A percentile compares a stretch with the other conserved stretches of the same genome.
Evolutionary conservation across 2,329 filamentous ascomycete genomes (phyloP).

Genomic region (Aspergillus aculeatinus): DNA sequence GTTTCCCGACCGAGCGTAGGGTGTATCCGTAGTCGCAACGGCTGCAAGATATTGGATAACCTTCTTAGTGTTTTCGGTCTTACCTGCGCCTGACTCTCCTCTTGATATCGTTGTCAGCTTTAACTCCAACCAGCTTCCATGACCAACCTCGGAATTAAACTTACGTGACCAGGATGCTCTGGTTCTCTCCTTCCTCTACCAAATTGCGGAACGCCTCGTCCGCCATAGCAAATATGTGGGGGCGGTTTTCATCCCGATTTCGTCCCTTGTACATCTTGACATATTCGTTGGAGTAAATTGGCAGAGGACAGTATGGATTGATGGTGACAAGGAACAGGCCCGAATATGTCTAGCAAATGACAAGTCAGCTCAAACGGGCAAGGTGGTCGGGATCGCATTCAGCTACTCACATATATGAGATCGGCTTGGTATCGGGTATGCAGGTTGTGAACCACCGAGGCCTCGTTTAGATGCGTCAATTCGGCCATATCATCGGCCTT

Average conservation of each 20-base stretch:
- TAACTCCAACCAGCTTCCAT: background rate
- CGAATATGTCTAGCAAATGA: conserved; percentile 72
- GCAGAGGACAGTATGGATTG: conserved; percentile 91
- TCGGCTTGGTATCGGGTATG: conserved; percentile 94
- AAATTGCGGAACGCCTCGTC: conserved; percentile 95
- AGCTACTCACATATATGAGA: conserved; percentile 71
- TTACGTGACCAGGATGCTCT: conserved; percentile 91
- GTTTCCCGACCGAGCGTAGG: conserved; percentile 58
- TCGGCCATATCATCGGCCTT: conserved; percentile 99
- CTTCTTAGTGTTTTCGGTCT: conserved; percentile 99
- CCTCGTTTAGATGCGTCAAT: conserved; percentile 94
- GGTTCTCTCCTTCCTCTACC: conserved; percentile 91
- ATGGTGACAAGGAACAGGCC: conserved; percentile 95
- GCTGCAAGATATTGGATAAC: conserved; percentile 98
- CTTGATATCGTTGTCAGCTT: conserved; percentile 29
- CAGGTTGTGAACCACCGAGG: conserved; percentile 95
- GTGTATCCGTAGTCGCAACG: conserved; percentile 80
- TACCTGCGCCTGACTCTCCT: conserved; percentile 95
- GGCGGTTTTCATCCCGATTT: conserved; percentile 88
- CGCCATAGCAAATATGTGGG: conserved; percentile 96
- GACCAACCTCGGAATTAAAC: conserved; percentile 23
- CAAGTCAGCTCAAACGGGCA: background rate
- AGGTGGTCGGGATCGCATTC: no score
- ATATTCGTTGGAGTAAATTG: conserved; percentile 96
- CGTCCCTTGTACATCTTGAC: conserved; percentile 97